Percentiles rank a stretch among this genome's conserved stretches.
Evolutionary conservation across 2,329 filamentous ascomycete genomes (phyloP).

Genomic region (Exophiala oligosperma): DNA sequence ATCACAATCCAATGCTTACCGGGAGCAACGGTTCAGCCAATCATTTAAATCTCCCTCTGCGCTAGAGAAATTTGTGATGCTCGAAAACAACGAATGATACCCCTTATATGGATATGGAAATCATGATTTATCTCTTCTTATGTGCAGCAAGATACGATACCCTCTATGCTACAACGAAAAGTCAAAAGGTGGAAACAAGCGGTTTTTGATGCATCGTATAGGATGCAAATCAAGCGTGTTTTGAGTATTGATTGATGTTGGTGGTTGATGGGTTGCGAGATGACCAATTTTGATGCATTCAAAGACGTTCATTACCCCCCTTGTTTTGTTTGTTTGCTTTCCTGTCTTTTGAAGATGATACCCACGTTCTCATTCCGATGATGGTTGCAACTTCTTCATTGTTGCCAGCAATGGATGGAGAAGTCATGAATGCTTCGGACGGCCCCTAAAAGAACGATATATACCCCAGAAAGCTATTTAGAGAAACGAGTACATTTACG

Average conservation of each 20-base stretch:
- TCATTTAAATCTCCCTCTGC: slow-evolving; percentile 30
- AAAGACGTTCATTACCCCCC: slow-evolving; percentile 15
- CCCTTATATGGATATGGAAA: slow-evolving; percentile 26
- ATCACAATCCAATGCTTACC: slow-evolving; percentile 21
- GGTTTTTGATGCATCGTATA: slow-evolving; percentile 16
- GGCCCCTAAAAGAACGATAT: slow-evolving; percentile 18
- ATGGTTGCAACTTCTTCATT: slow-evolving; percentile 13
- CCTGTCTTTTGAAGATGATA: slow-evolving; percentile 18
- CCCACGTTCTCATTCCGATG: slow-evolving; percentile 14
- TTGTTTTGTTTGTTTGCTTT: neutral
- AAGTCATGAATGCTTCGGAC: slow-evolving; percentile 11
- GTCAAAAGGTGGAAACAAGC: slow-evolving; percentile 10
- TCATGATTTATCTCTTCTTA: slow-evolving; percentile 29
- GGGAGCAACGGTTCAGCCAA: slow-evolving; percentile 23
- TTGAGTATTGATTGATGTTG: slow-evolving; percentile 5
- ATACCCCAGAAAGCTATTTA: slow-evolving; percentile 25
- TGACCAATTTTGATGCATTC: slow-evolving; percentile 4
- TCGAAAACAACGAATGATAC: slow-evolving; percentile 28
- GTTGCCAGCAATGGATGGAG: slow-evolving; percentile 4
- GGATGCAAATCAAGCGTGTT: slow-evolving; percentile 12
- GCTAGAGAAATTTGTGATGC: slow-evolving; percentile 26
- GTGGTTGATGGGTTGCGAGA: neutral
- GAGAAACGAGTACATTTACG: slow-evolving; percentile 9
- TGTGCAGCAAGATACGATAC: slow-evolving; percentile 30
- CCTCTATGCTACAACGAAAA: slow-evolving; percentile 28